phyloP scores from a whole-genome alignment of 2,329 filamentous ascomycete genomes.

The Aspergillus phoenicis region DNA sequence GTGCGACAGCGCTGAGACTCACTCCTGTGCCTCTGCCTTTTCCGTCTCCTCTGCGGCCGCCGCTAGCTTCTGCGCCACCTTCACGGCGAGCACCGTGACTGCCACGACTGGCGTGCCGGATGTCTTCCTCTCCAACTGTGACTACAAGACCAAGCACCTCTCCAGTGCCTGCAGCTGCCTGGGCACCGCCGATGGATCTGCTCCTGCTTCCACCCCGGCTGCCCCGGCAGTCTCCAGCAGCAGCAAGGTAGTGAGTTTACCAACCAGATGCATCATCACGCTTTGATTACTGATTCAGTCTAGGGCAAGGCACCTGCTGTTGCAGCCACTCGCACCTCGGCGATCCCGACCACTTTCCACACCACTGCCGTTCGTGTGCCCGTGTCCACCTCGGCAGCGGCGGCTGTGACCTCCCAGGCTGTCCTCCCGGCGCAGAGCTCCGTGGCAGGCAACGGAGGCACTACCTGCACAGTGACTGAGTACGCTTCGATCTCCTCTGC shows the following conservation, averaged over 20 bases:
- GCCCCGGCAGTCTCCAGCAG: neutral
- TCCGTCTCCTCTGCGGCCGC: slow-evolving; percentile 26
- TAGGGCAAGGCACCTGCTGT: slow-evolving; percentile 4
- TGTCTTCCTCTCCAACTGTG: slow-evolving; percentile 24
- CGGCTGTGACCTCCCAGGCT: slow-evolving; percentile 1
- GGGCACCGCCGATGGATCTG: slow-evolving; percentile 16
- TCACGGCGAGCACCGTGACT: slow-evolving; percentile 26
- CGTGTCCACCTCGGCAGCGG: neutral
- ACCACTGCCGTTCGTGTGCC: slow-evolving; percentile 1
- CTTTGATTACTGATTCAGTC: neutral
- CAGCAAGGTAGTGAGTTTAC: neutral
- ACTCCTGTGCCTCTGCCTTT: slow-evolving; percentile 28
- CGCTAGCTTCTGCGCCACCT: slow-evolving; percentile 28
- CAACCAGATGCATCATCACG: too few species aligned
- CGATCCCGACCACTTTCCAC: slow-evolving; percentile 3
- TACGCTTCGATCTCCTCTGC: slow-evolving; percentile 39
- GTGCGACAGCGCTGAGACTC: slow-evolving; percentile 24
- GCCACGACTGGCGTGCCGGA: slow-evolving; percentile 25
- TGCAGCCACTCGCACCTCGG: neutral
- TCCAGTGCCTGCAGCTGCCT: slow-evolving; percentile 31
- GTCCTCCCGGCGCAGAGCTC: neutral
- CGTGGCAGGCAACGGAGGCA: slow-evolving; percentile 17
- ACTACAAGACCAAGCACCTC: slow-evolving; percentile 25
- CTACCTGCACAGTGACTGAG: slow-evolving; percentile 29
- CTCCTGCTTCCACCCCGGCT: slow-evolving; percentile 1